These are phyloP conservation scores for Leccinum boreale DNA, from an alignment of 768 basidiomycete genomes.

Conservation along the genomic window DNA sequence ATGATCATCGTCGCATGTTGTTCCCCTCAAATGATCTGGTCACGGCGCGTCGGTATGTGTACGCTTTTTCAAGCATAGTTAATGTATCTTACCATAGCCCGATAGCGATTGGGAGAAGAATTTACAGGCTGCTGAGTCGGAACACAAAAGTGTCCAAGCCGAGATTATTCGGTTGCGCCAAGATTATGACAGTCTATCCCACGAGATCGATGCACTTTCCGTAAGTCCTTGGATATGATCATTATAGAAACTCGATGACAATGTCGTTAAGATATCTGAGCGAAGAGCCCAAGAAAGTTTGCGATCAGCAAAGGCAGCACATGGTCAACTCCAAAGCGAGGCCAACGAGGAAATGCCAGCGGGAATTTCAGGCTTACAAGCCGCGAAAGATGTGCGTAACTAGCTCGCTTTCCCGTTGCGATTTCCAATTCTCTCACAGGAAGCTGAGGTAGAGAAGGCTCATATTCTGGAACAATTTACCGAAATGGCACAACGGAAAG, in stretches of 20 bases:
- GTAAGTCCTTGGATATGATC: constrained; percentile 26
- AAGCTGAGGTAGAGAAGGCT: constrained; percentile 51
- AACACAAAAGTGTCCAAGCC: constrained; percentile 30
- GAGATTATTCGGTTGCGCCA: constrained; percentile 28
- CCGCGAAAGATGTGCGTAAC: constrained; percentile 47
- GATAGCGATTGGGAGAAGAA: constrained; percentile 47
- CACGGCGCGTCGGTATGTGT: constrained; percentile 44
- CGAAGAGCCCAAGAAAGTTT: constrained; percentile 21
- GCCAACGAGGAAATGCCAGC: constrained; percentile 69
- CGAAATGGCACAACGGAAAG: constrained; percentile 43
- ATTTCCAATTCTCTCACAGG: constrained; percentile 36
- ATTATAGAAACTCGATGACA: not conserved
- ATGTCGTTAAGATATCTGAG: constrained; percentile 16
- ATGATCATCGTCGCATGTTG: constrained; percentile 44
- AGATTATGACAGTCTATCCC: constrained; percentile 29
- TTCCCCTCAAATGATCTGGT: constrained; percentile 52
- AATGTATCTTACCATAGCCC: not conserved
- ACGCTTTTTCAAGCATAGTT: not conserved
- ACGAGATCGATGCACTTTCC: constrained; percentile 30
- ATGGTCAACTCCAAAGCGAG: constrained; percentile 50
- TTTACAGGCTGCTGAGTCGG: constrained; percentile 37
- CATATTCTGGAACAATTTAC: constrained; percentile 46
- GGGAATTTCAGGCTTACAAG: constrained; percentile 54
- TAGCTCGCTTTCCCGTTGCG: not conserved
- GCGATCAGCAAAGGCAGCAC: constrained; percentile 33